A percentile compares a stretch with the other conserved stretches of the same genome.
These are phyloP conservation scores for Fusarium sp. DNA, from an alignment of 2,329 filamentous ascomycete genomes.

Conservation along the genomic window DNA sequence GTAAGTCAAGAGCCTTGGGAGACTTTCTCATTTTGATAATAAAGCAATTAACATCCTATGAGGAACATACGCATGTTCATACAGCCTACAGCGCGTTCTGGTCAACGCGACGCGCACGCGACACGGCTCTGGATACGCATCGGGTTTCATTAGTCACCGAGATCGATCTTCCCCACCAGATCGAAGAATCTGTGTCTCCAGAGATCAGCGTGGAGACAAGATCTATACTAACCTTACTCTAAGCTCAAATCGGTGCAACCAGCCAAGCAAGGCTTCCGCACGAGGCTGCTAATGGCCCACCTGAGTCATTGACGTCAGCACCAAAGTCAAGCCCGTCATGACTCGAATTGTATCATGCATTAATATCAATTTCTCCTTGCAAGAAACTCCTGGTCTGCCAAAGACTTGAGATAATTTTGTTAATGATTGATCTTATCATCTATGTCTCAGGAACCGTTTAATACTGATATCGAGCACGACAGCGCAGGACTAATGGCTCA, in stretches of 20 bases:
- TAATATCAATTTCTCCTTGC: background rate
- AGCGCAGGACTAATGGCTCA: constrained; percentile 22
- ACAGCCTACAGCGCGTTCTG: background rate
- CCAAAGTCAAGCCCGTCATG: constrained; percentile 33
- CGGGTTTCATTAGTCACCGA: background rate
- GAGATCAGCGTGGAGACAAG: background rate
- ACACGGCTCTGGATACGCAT: background rate
- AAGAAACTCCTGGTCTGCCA: too few species aligned
- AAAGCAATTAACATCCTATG: too few species aligned
- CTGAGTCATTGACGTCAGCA: constrained; percentile 33
- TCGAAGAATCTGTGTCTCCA: background rate
- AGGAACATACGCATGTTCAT: too few species aligned
- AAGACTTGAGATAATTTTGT: background rate
- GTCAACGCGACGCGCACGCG: background rate
- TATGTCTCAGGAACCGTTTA: background rate
- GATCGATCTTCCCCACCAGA: constrained; percentile 3
- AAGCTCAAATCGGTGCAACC: constrained; percentile 6
- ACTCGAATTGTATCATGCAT: background rate
- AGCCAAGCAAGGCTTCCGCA: background rate
- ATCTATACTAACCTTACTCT: constrained; percentile 4
- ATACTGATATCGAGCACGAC: constrained; percentile 20
- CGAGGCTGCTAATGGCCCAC: background rate
- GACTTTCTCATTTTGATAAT: too few species aligned
- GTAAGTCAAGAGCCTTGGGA: background rate
- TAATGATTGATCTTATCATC: background rate